Conservation (phyloP, 177 flowering plant genomes). For the Vitis hybrid region DNA sequence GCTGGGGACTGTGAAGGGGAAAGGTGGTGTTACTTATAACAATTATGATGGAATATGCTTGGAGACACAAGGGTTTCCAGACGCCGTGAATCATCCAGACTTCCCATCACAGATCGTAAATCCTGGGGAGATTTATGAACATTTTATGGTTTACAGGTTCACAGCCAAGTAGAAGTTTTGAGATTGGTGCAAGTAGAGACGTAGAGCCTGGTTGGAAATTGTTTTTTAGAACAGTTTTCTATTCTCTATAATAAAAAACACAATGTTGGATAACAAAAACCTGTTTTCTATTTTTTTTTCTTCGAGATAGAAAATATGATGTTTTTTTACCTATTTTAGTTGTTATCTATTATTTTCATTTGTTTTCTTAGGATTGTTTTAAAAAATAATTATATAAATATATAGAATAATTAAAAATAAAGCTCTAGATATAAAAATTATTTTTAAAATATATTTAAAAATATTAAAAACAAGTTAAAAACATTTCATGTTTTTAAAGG, state of each 20-base stretch:
- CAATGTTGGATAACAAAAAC: no score
- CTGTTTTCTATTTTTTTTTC: rapidly evolving
- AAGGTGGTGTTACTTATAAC: conserved; percentile 56
- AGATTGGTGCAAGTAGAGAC: no score
- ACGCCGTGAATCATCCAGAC: conserved; percentile 74
- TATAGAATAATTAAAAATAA: no score
- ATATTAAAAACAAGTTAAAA: no score
- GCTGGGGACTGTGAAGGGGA: conserved; percentile 50
- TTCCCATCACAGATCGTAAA: conserved; percentile 74
- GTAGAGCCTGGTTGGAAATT: no score
- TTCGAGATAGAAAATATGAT: rapidly evolving
- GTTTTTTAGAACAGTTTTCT: no score
- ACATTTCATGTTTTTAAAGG: rapidly evolving
- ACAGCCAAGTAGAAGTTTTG: no score
- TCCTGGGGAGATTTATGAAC: conserved; percentile 56
- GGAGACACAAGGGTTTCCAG: conserved; percentile 92
- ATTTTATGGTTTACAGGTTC: conserved; percentile 44
- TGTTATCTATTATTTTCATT: rapidly evolving
- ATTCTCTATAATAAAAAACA: no score
- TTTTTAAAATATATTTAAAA: rapidly evolving
- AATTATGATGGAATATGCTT: conserved; percentile 57
- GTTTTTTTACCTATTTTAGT: no score
- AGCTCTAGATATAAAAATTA: no score
- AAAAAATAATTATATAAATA: no score
- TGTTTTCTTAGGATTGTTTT: no score